These are phyloP conservation scores for Silybum marianum DNA, from an alignment of 129 eudicot genomes.

Conservation along the genomic window DNA sequence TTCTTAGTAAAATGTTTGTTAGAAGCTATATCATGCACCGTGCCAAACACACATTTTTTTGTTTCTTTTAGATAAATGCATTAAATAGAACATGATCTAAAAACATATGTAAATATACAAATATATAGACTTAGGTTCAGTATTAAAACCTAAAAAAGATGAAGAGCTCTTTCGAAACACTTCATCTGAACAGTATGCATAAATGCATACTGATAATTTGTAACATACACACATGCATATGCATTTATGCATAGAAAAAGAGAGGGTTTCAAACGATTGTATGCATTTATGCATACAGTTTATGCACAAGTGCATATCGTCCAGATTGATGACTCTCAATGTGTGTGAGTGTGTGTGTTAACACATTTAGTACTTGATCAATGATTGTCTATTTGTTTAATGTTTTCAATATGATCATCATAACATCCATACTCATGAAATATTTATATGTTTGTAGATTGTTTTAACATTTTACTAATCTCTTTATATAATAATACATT, in stretches of 20 bases:
- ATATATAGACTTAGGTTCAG: too few relatives aligned
- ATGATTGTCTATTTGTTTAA: background rate
- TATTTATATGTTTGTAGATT: too few relatives aligned
- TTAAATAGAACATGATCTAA: background rate
- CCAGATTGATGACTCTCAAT: too few relatives aligned
- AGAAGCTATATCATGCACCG: background rate
- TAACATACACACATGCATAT: too few relatives aligned
- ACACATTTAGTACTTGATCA: background rate
- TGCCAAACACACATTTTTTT: background rate
- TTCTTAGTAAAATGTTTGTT: background rate
- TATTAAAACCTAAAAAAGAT: too few relatives aligned
- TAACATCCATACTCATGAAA: background rate
- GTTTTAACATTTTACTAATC: background rate
- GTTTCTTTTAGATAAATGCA: background rate
- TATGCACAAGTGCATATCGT: too few relatives aligned
- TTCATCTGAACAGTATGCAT: too few relatives aligned
- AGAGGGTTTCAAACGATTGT: too few relatives aligned
- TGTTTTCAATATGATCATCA: background rate
- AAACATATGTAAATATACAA: background rate
- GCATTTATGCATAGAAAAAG: too few relatives aligned
- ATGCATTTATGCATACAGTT: too few relatives aligned
- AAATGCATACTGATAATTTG: too few relatives aligned
- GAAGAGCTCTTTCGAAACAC: too few relatives aligned
- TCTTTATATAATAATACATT: background rate
- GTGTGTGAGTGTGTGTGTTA: background rate